phyloP scores from a whole-genome alignment of 2,329 filamentous ascomycete genomes.

The Curvularia lunata region DNA sequence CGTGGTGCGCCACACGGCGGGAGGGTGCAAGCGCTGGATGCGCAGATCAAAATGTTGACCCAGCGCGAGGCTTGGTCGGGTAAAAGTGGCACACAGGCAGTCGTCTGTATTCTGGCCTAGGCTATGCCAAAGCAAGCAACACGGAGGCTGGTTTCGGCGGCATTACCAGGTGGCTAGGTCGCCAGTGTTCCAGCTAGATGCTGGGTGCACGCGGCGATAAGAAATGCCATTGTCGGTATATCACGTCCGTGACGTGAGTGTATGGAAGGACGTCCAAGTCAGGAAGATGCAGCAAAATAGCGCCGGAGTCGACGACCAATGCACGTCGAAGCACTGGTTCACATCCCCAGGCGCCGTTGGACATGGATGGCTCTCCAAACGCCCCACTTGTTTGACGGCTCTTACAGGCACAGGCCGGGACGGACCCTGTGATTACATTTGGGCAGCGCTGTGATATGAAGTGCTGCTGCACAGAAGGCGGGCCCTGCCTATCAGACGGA shows the following conservation, averaged over 20 bases:
- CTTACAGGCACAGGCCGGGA: constrained; percentile 28
- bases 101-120: background rate
- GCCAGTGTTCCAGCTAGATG: constrained; percentile 3
- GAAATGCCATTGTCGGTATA: constrained; percentile 1
- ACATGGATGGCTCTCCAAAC: background rate
- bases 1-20: constrained; percentile 23
- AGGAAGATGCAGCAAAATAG: constrained; percentile 3
- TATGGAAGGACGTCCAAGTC: background rate
- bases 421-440: constrained; percentile 24
- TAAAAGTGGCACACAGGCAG: background rate
- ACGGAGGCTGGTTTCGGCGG: constrained; percentile 1
- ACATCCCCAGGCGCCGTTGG: constrained; percentile 2
- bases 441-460: constrained; percentile 36
- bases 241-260: background rate
- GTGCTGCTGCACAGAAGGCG: constrained; percentile 30
- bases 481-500: constrained; percentile 29
- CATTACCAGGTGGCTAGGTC: background rate
- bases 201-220: constrained; percentile 3
- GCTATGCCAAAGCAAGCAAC: background rate
- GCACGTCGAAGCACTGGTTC: constrained; percentile 3
- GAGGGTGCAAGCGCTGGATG: constrained; percentile 22
- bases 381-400: constrained; percentile 31
- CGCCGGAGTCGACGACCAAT: constrained; percentile 2
- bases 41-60: constrained; percentile 12
- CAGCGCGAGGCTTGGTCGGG: constrained; percentile 1